Conservation (phyloP, 305 asterid species). For the Fraxinus velutina region DNA sequence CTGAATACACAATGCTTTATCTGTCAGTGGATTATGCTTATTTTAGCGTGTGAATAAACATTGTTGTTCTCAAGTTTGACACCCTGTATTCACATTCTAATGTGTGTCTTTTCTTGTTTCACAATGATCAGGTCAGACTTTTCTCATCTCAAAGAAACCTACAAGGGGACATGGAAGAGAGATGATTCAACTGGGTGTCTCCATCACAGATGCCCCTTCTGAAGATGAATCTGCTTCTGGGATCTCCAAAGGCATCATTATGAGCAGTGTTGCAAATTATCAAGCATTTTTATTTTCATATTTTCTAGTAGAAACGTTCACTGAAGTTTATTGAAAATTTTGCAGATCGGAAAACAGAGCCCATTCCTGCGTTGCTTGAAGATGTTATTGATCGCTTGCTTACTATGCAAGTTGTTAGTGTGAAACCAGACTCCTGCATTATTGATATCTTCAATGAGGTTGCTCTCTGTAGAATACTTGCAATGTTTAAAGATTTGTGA, state of each 20-base stretch:
- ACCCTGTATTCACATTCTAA: slow-evolving; percentile 11
- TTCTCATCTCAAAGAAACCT: slow-evolving; percentile 64
- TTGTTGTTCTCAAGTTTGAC: neutral
- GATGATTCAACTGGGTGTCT: slow-evolving; percentile 75
- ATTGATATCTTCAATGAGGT: slow-evolving; percentile 87
- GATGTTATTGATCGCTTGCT: slow-evolving; percentile 57
- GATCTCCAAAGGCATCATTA: slow-evolving; percentile 57
- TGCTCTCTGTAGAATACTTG: slow-evolving; percentile 22
- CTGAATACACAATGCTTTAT: slow-evolving; percentile 2
- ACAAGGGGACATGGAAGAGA: slow-evolving; percentile 91
- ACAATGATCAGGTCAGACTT: slow-evolving; percentile 64
- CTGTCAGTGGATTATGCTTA: slow-evolving; percentile 14
- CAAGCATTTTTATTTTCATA: neutral
- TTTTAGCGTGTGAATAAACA: neutral
- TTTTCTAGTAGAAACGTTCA: slow-evolving; percentile 15
- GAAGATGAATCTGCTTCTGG: slow-evolving; percentile 58
- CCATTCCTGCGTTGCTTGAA: slow-evolving; percentile 64
- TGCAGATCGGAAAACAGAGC: slow-evolving; percentile 73
- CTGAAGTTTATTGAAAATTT: slow-evolving; percentile 24
- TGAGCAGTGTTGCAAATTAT: slow-evolving; percentile 19
- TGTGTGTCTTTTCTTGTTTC: slow-evolving; percentile 25
- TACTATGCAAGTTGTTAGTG: slow-evolving; percentile 45
- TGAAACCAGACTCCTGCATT: slow-evolving; percentile 75
- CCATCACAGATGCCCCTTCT: slow-evolving; percentile 52
- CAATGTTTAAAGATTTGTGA: slow-evolving; percentile 7